These are phyloP conservation scores for Sporothrix euskadiensis DNA, from an alignment of 2,329 filamentous ascomycete genomes.

Conservation along the genomic window DNA sequence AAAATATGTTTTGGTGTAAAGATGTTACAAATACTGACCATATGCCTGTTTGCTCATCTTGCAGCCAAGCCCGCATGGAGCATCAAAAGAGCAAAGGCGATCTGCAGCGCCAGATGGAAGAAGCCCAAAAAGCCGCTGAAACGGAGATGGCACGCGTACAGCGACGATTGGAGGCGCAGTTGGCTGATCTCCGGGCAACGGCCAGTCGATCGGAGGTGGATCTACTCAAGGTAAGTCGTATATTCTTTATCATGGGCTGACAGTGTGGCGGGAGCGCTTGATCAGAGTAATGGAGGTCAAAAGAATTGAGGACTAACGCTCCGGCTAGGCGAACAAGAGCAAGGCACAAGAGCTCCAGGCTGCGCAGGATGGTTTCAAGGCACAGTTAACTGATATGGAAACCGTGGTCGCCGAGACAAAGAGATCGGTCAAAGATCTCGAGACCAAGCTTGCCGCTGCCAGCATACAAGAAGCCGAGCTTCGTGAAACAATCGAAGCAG, in stretches of 20 bases:
- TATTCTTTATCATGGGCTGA: not conserved
- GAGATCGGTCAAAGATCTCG: slow-evolving; percentile 37
- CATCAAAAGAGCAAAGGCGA: slow-evolving; percentile 28
- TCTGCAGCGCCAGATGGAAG: slow-evolving; percentile 37
- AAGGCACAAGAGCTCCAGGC: slow-evolving; percentile 61
- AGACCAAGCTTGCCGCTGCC: slow-evolving; percentile 36
- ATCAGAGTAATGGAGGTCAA: not conserved
- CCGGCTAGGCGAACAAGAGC: slow-evolving; percentile 57
- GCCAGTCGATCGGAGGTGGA: slow-evolving; percentile 64
- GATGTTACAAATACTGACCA: not conserved
- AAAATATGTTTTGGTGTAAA: not conserved
- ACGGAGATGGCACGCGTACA: slow-evolving; percentile 52
- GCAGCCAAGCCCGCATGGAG: slow-evolving; percentile 35
- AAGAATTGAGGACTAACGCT: not conserved
- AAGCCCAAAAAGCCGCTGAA: slow-evolving; percentile 51
- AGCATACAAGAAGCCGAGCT: slow-evolving; percentile 29
- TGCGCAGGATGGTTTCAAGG: slow-evolving; percentile 52
- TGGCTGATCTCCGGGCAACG: slow-evolving; percentile 61
- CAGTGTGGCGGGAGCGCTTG: not conserved
- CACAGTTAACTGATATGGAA: slow-evolving; percentile 41
- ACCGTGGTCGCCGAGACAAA: slow-evolving; percentile 31
- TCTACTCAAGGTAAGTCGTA: slow-evolving; percentile 55
- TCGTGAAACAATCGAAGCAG: slow-evolving; percentile 37
- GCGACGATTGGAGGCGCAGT: slow-evolving; percentile 59
- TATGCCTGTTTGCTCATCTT: not conserved